Base-by-base conservation (phyloP, 345 rosid genomes). In the Camelina laxa region DNA sequence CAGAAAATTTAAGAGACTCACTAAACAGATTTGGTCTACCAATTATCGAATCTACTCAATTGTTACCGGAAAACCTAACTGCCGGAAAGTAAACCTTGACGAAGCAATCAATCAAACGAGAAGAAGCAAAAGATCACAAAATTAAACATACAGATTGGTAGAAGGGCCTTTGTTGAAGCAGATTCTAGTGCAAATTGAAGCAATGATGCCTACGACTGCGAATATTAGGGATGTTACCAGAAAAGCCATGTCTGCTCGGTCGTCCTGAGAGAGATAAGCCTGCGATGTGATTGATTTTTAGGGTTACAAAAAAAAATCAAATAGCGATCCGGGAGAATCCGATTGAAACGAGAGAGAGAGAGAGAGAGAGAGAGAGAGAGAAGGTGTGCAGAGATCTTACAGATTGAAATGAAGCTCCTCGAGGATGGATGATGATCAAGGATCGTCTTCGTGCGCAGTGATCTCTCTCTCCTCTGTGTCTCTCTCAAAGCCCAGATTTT, bases 91-190 rank as follows among this genome's bases (percentile, higher is more conserved):
- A 2, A 13, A 17, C 22, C 13, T 55, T 22, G 73, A 60, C 15
- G 64, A 44, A 68, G 50, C 44, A 65, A 21, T 47, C 21, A 27
- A 27, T 24, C 27, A 24, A 24, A 24, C 27, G 27, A 24, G 27
- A 24, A 24, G 27, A 22, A 22, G 24, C 24, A 22, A 22, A 22
- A 24, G 35, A 67, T 35, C 62, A 10, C 13, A 38, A 53, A 53
- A 5, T 12, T 2, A n/a, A 20, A 58, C 97, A 63, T 85, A 96
- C 98, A 92, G 80, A 82, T 92, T 92, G 8, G 98, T 60, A 67
- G 98, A 89, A 44, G 97, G 93, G 70, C 98, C 95, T 72, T 88
- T 81, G 84, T 91, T 91, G 87, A 91, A 96, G 88, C 96, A 92
- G 68, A 92, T 88, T 85, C 95, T 85, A 72, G 93, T 86, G 78